Evolutionary conservation across 2,329 filamentous ascomycete genomes (phyloP).

Genomic region (Emergomyces orientalis): DNA sequence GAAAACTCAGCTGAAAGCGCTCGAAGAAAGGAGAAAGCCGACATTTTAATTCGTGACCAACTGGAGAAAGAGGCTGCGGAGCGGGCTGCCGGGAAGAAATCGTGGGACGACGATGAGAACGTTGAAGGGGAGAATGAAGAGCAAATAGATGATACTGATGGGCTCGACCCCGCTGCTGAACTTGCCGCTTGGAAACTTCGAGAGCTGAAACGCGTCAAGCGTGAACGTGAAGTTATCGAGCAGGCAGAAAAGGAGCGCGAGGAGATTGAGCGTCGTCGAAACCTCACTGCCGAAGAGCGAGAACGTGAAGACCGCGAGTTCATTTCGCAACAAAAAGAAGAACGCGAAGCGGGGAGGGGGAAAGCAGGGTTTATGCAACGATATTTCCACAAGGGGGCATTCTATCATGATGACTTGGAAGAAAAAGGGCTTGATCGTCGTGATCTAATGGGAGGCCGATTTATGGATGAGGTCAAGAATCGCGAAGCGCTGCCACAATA

Average conservation of each 20-base stretch:
- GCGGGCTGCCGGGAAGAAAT: constrained; percentile 64
- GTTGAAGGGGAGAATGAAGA: constrained; percentile 57
- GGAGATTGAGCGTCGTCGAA: constrained; percentile 78
- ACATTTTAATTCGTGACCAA: constrained; percentile 79
- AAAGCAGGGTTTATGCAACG: constrained; percentile 88
- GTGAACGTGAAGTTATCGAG: constrained; percentile 77
- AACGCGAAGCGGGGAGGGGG: constrained; percentile 62
- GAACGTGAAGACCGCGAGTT: constrained; percentile 73
- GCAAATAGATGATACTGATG: constrained; percentile 83
- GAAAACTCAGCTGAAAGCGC: constrained; percentile 38
- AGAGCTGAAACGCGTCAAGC: constrained; percentile 79
- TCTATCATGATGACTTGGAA: constrained; percentile 75
- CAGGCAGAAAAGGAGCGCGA: constrained; percentile 73
- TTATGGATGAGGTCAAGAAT: constrained; percentile 73
- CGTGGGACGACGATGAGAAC: constrained; percentile 70
- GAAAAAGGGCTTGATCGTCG: constrained; percentile 66
- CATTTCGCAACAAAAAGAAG: constrained; percentile 67
- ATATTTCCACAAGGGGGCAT: constrained; percentile 94
- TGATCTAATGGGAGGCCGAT: constrained; percentile 76
- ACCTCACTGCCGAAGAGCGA: constrained; percentile 78
- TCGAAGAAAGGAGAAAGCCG: constrained; percentile 53
- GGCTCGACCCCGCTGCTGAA: constrained; percentile 76
- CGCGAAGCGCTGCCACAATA: constrained; percentile 79
- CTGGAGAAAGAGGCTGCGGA: constrained; percentile 72
- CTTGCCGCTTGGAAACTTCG: constrained; percentile 88